Conservation (phyloP, 805 yeast species). For the Komagataella pseudopastoris region DNA sequence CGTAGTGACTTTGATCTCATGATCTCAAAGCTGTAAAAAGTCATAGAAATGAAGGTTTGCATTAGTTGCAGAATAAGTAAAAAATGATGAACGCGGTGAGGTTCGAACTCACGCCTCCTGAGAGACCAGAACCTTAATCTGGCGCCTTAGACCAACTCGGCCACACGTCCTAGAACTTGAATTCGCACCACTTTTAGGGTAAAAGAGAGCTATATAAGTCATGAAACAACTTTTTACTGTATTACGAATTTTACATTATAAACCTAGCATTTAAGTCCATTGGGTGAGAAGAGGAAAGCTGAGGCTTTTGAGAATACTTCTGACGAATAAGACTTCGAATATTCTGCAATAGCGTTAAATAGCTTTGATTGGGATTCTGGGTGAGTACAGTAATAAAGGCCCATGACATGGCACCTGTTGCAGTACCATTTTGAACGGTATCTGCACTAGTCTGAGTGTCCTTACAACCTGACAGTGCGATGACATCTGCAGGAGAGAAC, state of each 20-base stretch:
- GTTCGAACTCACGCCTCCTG: slow-evolving; percentile 18
- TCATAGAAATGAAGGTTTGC: background rate
- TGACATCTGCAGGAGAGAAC: slow-evolving; percentile 56
- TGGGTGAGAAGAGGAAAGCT: slow-evolving; percentile 72
- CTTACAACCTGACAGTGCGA: slow-evolving; percentile 62
- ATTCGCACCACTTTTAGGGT: background rate
- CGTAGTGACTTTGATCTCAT: too few species aligned
- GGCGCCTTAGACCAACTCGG: slow-evolving; percentile 16
- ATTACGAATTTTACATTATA: slow-evolving; percentile 11
- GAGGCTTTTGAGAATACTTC: slow-evolving; percentile 75
- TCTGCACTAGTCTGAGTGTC: slow-evolving; percentile 66
- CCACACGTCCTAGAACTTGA: slow-evolving; percentile 11
- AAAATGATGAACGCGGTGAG: slow-evolving; percentile 14
- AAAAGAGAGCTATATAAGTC: background rate
- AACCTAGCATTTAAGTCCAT: slow-evolving; percentile 39
- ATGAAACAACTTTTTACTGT: too few species aligned
- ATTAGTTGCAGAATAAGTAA: background rate
- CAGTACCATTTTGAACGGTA: slow-evolving; percentile 45
- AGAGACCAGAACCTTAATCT: slow-evolving; percentile 17
- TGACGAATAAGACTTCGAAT: slow-evolving; percentile 49
- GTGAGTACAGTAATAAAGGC: slow-evolving; percentile 49
- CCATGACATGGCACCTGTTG: slow-evolving; percentile 71
- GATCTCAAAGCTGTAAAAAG: too few species aligned
- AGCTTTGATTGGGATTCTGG: slow-evolving; percentile 52
- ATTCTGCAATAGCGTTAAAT: slow-evolving; percentile 53